Evolutionary conservation across 208 protist species (phyloP).

Genomic region (Crithidia sp.): DNA sequence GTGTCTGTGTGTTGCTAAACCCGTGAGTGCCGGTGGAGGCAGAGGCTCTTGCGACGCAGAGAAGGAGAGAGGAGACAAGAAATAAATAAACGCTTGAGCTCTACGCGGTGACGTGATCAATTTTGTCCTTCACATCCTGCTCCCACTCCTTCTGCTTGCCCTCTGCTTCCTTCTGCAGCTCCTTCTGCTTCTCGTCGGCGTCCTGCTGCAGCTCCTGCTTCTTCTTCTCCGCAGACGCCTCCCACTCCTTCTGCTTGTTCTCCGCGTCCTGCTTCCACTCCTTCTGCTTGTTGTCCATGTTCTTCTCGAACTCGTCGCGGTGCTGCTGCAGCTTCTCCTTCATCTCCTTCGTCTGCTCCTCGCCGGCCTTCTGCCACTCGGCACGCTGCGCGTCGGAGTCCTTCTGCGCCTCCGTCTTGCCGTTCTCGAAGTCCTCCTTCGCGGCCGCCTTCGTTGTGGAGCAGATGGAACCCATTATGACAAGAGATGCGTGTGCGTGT

Average conservation of each 20-base stretch:
- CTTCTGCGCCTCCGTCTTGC: constrained; percentile 8
- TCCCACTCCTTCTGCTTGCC: constrained; percentile 1
- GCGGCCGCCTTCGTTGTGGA: constrained; percentile 4
- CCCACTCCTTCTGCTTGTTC: constrained; percentile 6
- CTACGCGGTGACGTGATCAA: not conserved
- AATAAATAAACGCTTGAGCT: not conserved
- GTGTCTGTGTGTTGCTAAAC: too few species aligned
- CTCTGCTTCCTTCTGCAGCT: constrained; percentile 4
- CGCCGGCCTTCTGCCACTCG: constrained; percentile 8
- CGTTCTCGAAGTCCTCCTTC: constrained; percentile 17
- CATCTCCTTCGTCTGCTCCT: constrained; percentile 3
- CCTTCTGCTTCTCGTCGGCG: not conserved
- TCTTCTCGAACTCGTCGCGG: constrained; percentile 6
- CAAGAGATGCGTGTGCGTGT: not conserved
- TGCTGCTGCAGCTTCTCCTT: constrained; percentile 18
- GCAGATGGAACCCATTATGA: constrained; percentile 26
- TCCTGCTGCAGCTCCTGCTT: constrained; percentile 14
- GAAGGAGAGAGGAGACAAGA: not conserved
- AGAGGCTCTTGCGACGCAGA: too few species aligned
- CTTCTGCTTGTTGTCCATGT: constrained; percentile 9
- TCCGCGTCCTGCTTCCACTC: not conserved
- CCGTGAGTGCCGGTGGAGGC: too few species aligned
- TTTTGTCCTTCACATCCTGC: constrained; percentile 1
- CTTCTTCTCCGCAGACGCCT: constrained; percentile 3
- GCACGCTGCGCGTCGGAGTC: constrained; percentile 12